Evolutionary conservation across 2,329 filamentous ascomycete species (phyloP), one percentile per base, ranked within the genome.

Genomic region (Phoma herbarum): DNA sequence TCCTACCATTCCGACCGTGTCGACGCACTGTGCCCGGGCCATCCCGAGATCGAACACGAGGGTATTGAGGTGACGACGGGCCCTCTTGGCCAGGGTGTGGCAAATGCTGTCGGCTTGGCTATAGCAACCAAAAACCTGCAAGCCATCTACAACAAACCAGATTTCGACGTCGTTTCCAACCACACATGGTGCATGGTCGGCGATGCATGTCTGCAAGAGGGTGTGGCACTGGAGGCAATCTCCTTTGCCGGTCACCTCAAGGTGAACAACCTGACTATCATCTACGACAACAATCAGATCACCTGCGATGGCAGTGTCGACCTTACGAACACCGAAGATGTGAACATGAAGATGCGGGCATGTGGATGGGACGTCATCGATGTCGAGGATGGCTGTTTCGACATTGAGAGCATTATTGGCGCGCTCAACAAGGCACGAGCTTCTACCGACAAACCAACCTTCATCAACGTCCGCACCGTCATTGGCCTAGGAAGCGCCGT

Each of bases 261-360:
- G 61, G 76, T 88, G 10, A 82, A 84, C 73, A 87, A 87, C 68
- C 73, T 88, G 1, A 81, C 81, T 3, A 72, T 87, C 25, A 82
- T 86, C 45, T 87, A 87, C 62, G 85, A 87, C 63, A 87, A 88
- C 72, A 87, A 87, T 69, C 82, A 85, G 64, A 77, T 87, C 46
- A 86, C 84, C 5, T 87, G 85, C 64, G 85, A 87, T 57, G 85
- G 85, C 1, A 80, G 79, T 2, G 80, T 86, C 2, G 83, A 86
- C 68, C 75, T 82, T 41, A 80, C 80, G 2, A 85, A 84, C 60
- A 84, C 79, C 0, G 85, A 87, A 63, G 84, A 87, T 45, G 76
- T 86, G 65, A 85, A 86, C 56, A 71, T 77, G 16, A 87, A 86
- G 72, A 86, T 86, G 84, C 73, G 78, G 3, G 84, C 84, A 6